Base-by-base conservation (phyloP, 805 yeast species). In the Yarrowia sp. region DNA sequence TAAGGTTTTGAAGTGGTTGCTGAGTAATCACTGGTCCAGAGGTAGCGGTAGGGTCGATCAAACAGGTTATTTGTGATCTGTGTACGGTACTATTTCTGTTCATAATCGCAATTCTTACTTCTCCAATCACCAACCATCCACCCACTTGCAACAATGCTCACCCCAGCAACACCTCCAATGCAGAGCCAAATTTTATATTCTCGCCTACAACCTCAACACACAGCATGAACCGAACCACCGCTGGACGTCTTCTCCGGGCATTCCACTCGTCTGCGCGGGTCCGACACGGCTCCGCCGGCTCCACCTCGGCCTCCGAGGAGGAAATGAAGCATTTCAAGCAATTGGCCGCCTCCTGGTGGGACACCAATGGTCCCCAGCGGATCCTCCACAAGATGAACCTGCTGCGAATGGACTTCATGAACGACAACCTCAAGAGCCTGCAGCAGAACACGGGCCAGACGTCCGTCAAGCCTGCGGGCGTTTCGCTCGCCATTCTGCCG, bases 271-370 rank as follows among this genome's bases (percentile, higher is more conserved):
- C 58, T 18, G 25, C 47, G 13, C 33, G 47, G 21, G 47, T 36
- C 12, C 27, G 29, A 2, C 61, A 27, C 21, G 61, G 53, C 10
- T 31, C 62, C 13, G 42, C 12, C 4, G 62, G 62, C 25, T 32
- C 62, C 24, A 62, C 65, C 9, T 62, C 66, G n/a, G 65, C 68
- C 10, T 64, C 65, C 66, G 71, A 66, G 7, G 83, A 84, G 6
- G 98, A 93, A 71, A 78, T 86, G 72, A 74, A 80, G 9, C 98
- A 94, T 73, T 94, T 94, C 74, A 84, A 88, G 67, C 83, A 86
- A 32, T 78, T 94, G 46, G 99, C 99, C 0, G 78, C 87, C n/a
- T 74, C 90, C n/a, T 94, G 99, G 99, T 94, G 99, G 99, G 97
- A 94, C 68, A 84, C 88, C 13, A 75, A 85, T 66, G 99, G 99